phyloP scores from a whole-genome alignment of 2,329 filamentous ascomycete genomes.

The Aspergillus brasiliensis region DNA sequence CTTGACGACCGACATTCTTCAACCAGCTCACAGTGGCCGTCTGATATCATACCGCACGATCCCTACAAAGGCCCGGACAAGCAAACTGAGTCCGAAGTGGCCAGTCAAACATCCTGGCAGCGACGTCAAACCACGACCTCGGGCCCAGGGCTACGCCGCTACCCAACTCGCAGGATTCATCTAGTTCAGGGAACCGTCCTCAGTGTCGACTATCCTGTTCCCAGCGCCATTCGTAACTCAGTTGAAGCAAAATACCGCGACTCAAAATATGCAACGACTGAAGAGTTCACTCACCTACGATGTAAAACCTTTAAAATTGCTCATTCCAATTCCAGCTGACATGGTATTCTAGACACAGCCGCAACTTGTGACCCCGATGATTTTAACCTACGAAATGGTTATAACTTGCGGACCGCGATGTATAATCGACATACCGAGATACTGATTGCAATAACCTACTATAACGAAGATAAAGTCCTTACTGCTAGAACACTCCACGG shows the following conservation, averaged over 20 bases:
- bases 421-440: slow-evolving; percentile 98
- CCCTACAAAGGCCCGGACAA: no score
- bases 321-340: neutral
- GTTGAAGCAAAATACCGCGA: slow-evolving; percentile 91
- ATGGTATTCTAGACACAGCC: slow-evolving; percentile 68
- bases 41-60: no score
- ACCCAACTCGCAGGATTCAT: slow-evolving; percentile 86
- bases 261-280: slow-evolving; percentile 81
- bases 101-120: no score
- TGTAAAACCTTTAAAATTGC: slow-evolving; percentile 49
- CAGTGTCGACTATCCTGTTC: slow-evolving; percentile 95
- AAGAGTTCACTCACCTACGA: slow-evolving; percentile 97
- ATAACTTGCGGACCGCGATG: slow-evolving; percentile 96
- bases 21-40: no score
- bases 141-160: no score
- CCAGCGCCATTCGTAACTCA: slow-evolving; percentile 95
- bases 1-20: no score
- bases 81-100: no score
- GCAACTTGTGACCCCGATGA: slow-evolving; percentile 98
- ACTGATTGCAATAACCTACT: slow-evolving; percentile 97
- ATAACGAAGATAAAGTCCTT: slow-evolving; percentile 97
- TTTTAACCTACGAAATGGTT: slow-evolving; percentile 97
- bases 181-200: slow-evolving; percentile 94
- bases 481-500: slow-evolving; percentile 90
- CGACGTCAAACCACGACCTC: no score